A percentile compares a stretch with the other conserved stretches of the same genome.
Conservation (phyloP, 1,284 basidiomycete genomes). For the Microbotryomycetes sp. region DNA sequence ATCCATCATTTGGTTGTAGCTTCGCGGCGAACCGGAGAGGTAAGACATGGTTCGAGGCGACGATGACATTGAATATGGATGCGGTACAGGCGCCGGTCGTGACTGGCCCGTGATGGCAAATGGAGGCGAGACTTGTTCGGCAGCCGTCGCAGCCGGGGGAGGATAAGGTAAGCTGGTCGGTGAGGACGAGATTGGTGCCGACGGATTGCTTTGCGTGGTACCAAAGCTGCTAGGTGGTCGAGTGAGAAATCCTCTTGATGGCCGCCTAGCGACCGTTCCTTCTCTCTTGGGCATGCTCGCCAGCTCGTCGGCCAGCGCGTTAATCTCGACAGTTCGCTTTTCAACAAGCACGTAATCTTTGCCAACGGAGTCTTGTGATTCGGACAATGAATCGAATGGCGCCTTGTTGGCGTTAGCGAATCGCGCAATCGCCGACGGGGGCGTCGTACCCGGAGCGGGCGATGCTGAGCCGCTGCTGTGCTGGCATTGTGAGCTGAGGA, state of each 20-base stretch:
- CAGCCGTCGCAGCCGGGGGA: constrained; percentile 37
- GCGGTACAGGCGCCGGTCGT: constrained; percentile 7
- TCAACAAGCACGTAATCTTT: constrained; percentile 52
- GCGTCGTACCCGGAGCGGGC: neutral
- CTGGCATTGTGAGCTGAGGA: too few relatives aligned
- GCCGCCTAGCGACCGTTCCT: constrained; percentile 38
- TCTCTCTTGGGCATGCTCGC: constrained; percentile 43
- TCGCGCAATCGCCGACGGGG: constrained; percentile 15
- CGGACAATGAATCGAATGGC: constrained; percentile 13
- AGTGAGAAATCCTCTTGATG: constrained; percentile 38
- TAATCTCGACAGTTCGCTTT: constrained; percentile 52
- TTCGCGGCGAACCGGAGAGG: constrained; percentile 26
- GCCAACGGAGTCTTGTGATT: constrained; percentile 38
- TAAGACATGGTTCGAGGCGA: constrained; percentile 27
- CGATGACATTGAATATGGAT: constrained; percentile 30
- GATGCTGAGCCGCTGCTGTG: constrained; percentile 7
- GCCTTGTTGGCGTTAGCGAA: constrained; percentile 12
- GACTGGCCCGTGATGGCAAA: constrained; percentile 38
- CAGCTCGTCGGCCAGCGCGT: constrained; percentile 49
- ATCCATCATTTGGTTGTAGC: constrained; percentile 13
- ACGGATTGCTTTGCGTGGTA: neutral
- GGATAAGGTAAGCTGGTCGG: constrained; percentile 39
- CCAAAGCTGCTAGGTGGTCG: constrained; percentile 27
- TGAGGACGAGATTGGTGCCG: constrained; percentile 34
- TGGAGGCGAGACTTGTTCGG: constrained; percentile 41